phyloP scores from a whole-genome alignment of 352 stramenopile species.

The Phytopythium kandeliae region DNA sequence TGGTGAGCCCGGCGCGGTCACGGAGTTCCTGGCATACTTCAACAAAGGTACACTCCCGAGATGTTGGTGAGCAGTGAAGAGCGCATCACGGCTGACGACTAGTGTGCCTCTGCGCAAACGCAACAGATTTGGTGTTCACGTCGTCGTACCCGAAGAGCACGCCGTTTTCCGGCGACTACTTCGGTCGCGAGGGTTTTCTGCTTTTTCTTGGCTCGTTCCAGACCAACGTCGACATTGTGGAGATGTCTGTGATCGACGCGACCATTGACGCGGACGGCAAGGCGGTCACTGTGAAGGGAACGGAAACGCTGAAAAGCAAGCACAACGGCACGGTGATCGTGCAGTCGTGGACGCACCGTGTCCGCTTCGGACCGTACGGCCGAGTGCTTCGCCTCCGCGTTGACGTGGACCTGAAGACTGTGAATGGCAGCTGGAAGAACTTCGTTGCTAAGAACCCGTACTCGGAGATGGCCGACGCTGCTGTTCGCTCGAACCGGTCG shows the following conservation, averaged over 20 bases:
- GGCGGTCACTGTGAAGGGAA: slow-evolving; percentile 64
- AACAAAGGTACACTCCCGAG: slow-evolving; percentile 71
- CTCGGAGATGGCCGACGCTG: slow-evolving; percentile 67
- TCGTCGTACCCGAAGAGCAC: slow-evolving; percentile 76
- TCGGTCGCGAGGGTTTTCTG: slow-evolving; percentile 75
- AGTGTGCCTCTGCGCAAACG: background rate
- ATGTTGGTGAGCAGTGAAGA: background rate
- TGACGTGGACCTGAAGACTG: slow-evolving; percentile 70
- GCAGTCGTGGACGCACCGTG: slow-evolving; percentile 68
- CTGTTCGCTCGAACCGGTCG: slow-evolving; percentile 76
- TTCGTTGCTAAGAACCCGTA: slow-evolving; percentile 81
- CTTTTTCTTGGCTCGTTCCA: slow-evolving; percentile 72
- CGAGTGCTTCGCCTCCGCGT: slow-evolving; percentile 77
- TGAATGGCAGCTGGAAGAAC: slow-evolving; percentile 68
- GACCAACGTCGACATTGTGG: slow-evolving; percentile 74
- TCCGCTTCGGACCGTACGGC: slow-evolving; percentile 77
- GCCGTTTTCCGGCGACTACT: slow-evolving; percentile 79
- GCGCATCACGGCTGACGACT: background rate
- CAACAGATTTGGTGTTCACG: slow-evolving; percentile 73
- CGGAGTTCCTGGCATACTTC: slow-evolving; percentile 78
- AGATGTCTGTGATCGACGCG: slow-evolving; percentile 72
- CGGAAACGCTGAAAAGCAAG: slow-evolving; percentile 82
- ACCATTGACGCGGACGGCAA: slow-evolving; percentile 59
- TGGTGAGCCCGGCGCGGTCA: slow-evolving; percentile 43
- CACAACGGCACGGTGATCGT: slow-evolving; percentile 60